Evolutionary conservation across 495 filamentous ascomycete genomes (phyloP).

Genomic region (Filosporella fistucella): DNA sequence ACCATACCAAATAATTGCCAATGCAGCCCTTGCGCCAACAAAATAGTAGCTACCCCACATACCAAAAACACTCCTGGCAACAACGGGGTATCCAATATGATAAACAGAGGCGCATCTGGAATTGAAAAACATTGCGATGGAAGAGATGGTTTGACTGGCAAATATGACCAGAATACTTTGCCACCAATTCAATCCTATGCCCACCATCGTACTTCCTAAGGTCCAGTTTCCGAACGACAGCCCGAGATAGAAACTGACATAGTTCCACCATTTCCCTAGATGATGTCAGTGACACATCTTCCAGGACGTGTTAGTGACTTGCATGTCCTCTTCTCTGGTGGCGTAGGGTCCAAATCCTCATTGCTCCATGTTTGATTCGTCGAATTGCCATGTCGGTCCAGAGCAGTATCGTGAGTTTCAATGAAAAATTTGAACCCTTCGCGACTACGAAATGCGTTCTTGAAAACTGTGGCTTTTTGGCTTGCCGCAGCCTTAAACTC

Average conservation of each 20-base stretch:
- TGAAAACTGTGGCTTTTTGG: conserved; percentile 10
- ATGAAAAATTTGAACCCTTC: conserved; percentile 23
- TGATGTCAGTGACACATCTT: neutral
- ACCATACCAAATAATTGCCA: conserved; percentile 33
- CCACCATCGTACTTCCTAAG: conserved; percentile 35
- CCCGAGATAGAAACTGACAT: conserved; percentile 34
- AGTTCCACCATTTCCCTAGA: conserved; percentile 31
- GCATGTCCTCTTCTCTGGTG: conserved; percentile 22
- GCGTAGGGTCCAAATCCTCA: conserved; percentile 29
- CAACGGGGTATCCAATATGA: conserved; percentile 35
- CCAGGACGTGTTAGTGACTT: neutral
- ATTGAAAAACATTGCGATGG: conserved; percentile 39
- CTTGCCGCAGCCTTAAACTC: conserved; percentile 1
- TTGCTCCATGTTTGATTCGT: conserved; percentile 20
- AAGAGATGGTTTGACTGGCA: conserved; percentile 33
- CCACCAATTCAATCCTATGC: conserved; percentile 40
- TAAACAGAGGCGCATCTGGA: conserved; percentile 29
- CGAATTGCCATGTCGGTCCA: conserved; percentile 25
- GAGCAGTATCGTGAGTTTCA: conserved; percentile 22
- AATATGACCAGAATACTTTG: conserved; percentile 40
- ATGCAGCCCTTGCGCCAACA: conserved; percentile 26
- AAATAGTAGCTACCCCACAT: conserved; percentile 35
- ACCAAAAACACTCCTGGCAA: conserved; percentile 30
- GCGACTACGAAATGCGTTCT: conserved; percentile 21
- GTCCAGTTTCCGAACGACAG: conserved; percentile 40